Evolutionary conservation across 2,329 filamentous ascomycete species (phyloP), one percentile per base, ranked within the genome.

Genomic region (Aspergillus fructus): DNA sequence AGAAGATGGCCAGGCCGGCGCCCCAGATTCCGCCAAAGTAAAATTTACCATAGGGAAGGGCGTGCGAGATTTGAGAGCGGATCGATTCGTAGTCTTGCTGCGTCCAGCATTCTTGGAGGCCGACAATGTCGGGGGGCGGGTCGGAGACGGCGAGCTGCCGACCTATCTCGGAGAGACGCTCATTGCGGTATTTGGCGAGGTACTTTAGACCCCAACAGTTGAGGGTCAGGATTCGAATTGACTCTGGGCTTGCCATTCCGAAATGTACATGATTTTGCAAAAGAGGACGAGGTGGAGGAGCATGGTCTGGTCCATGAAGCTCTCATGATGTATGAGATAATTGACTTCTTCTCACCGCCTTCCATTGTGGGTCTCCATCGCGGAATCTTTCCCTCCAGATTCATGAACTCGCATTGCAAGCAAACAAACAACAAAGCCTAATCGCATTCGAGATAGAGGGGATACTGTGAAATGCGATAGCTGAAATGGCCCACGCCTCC

Each of bases 161-260:
- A 53, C 91, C 93, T 68, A 97, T 97, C 73, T 96, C 90, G 30
- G 82, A 76, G 50, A 97, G 83, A 43, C 94, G 90, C 66, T 89
- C 88, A 63, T 83, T 79, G 64, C 93, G 90, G 64, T 90, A 84
- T 64, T 88, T 87, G 51, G 93, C 88, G 68, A 97, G 82, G 78
- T 86, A 91, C 69, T 96, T 93, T 60, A 97, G 86, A 51, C 94
- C 94, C 93, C 94, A 97, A 85, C 92, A 97, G 77, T 99, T 99
- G 73, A 96, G 85, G 4, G 91, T 94, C 63, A 97, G 79, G 65
- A 97, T 82, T 69, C 89, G 88, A 71, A 97, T 84, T 57, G 87
- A 82, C 33, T 85, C 23, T 42, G 48, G 64, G 69, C 72, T 59
- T 43, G 56, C 48, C 45, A 66, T 58, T 42, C 41, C 40, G 50